These are phyloP conservation scores for Saturnispora quitensis DNA, from an alignment of 805 yeast species.

Conservation along the genomic window DNA sequence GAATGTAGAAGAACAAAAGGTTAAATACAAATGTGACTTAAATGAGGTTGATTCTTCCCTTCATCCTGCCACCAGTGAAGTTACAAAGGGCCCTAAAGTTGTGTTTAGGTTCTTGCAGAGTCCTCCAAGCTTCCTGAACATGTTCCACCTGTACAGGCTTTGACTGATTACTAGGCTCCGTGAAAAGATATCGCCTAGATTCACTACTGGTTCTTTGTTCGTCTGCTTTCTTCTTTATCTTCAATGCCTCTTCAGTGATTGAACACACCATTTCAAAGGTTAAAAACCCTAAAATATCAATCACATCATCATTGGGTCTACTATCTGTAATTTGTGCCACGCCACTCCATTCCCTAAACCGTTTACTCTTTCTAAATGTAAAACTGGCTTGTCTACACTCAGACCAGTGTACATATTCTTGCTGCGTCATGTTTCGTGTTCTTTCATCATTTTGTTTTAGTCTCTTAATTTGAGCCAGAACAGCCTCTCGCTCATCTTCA, in stretches of 20 bases:
- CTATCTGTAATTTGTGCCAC: conserved; percentile 75
- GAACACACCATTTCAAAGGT: conserved; percentile 97
- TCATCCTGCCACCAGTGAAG: conserved; percentile 61
- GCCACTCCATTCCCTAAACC: conserved; percentile 96
- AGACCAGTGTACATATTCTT: conserved; percentile 98
- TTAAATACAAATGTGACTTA: background rate
- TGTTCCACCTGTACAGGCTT: conserved; percentile 73
- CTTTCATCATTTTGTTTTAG: conserved; percentile 90
- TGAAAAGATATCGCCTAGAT: conserved; percentile 58
- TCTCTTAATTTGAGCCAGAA: conserved; percentile 77
- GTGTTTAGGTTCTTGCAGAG: conserved; percentile 51
- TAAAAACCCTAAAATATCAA: conserved; percentile 88
- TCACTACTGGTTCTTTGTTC: conserved; percentile 25
- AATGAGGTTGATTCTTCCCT: conserved; percentile 43
- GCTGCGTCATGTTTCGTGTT: conserved; percentile 87
- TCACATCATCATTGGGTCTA: conserved; percentile 91
- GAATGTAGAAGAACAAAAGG: background rate
- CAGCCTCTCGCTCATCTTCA: conserved; percentile 86
- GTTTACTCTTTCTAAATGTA: conserved; percentile 86
- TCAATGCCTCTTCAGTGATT: conserved; percentile 83
- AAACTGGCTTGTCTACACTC: conserved; percentile 97
- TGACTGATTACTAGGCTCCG: conserved; percentile 79
- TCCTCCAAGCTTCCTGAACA: conserved; percentile 83
- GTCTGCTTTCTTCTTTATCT: conserved; percentile 52
- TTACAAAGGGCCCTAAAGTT: conserved; percentile 57